Percentiles rank a stretch among this genome's conserved stretches.
phyloP scores from a whole-genome alignment of 768 basidiomycete genomes.

The Psilocybe tampanensis region DNA sequence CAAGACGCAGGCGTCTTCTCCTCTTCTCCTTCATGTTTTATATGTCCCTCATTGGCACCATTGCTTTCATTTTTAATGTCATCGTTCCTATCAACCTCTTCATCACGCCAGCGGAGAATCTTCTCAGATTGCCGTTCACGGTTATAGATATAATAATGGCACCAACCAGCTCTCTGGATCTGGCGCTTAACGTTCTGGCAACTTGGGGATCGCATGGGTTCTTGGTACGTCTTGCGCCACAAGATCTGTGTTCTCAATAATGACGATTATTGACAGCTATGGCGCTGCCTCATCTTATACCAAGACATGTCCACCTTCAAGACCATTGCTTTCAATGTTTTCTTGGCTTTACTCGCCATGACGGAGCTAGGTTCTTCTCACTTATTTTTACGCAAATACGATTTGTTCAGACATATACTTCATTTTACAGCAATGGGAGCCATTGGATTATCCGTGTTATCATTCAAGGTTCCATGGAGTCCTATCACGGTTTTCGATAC shows the following conservation, averaged over 20 bases:
- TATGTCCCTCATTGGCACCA: neutral
- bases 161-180: neutral
- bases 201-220: neutral
- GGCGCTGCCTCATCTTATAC: neutral
- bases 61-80: neutral
- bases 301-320: neutral
- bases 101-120: neutral
- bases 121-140: neutral
- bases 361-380: neutral
- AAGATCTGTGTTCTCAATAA: neutral
- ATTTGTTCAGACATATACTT: neutral
- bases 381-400: neutral
- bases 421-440: neutral
- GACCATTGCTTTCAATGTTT: neutral
- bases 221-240: neutral
- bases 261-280: neutral
- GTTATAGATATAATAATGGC: neutral
- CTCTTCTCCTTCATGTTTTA: neutral
- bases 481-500: neutral
- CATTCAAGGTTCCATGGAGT: neutral
- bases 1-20: neutral
- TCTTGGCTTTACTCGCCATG: neutral
- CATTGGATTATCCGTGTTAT: neutral
- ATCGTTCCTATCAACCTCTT: neutral
- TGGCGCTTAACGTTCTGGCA: neutral